Conservation (phyloP, 176 grass and related monocot genomes). For the Typha latifolia region DNA sequence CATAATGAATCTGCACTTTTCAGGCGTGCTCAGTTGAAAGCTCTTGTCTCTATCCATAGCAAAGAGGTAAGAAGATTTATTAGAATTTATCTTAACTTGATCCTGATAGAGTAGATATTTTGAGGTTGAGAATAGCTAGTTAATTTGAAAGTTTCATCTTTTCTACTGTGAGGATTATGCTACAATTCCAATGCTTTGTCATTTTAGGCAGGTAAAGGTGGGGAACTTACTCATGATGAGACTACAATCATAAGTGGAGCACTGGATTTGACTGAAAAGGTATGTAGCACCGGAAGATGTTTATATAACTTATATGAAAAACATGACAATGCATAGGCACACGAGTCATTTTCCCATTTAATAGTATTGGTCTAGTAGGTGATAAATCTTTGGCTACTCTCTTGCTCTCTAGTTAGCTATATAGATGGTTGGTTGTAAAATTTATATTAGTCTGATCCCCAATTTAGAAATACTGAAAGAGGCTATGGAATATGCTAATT, state of each 20-base stretch:
- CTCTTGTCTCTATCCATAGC: constrained; percentile 93
- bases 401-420: too few species aligned
- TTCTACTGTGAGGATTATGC: neutral
- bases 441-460: too few species aligned
- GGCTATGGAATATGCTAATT: too few species aligned
- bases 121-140: neutral
- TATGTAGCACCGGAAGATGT: constrained; percentile 8
- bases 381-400: too few species aligned
- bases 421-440: too few species aligned
- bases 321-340: neutral
- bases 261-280: constrained; percentile 98
- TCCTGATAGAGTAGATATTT: neutral
- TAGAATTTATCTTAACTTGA: neutral
- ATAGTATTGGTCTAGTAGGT: neutral
- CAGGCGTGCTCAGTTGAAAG: constrained; percentile 97
- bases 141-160: constrained; percentile 6
- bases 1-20: constrained; percentile 99
- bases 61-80: constrained; percentile 66
- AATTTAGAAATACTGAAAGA: too few species aligned
- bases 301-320: neutral
- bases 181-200: constrained; percentile 19
- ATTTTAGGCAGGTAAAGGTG: constrained; percentile 93
- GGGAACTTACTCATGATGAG: constrained; percentile 98
- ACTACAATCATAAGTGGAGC: constrained; percentile 99
- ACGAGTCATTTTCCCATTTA: neutral